Conservation (phyloP, 2,329 filamentous ascomycete species). For the Helminthosporium solani region DNA sequence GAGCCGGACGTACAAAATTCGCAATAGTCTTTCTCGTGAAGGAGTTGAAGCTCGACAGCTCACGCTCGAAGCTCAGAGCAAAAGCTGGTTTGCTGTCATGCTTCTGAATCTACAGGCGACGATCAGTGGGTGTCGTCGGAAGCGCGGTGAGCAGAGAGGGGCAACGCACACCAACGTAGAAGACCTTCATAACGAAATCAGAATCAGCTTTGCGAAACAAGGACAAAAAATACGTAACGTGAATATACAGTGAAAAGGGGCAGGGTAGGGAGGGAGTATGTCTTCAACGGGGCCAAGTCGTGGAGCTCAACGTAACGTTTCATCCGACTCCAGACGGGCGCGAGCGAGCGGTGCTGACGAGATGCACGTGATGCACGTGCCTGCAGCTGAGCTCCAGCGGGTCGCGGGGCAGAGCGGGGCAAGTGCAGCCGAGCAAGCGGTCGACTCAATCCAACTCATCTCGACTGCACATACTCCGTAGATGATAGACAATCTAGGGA, state of each 20-base stretch:
- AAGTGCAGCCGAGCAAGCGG: not conserved
- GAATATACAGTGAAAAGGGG: not conserved
- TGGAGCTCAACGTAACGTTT: not conserved
- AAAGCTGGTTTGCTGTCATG: constrained; percentile 73
- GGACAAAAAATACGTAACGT: not conserved
- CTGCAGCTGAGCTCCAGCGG: not conserved
- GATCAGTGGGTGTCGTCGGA: constrained; percentile 13
- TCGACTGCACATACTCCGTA: not conserved
- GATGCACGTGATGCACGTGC: not conserved
- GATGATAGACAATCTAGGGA: no score
- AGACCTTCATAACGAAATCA: constrained; percentile 62
- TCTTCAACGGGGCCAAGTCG: no score
- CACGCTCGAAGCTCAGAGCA: constrained; percentile 75
- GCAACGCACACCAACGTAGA: constrained; percentile 76
- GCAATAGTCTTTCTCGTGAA: constrained; percentile 62
- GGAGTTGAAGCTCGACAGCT: constrained; percentile 74
- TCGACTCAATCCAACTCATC: not conserved
- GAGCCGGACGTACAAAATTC: constrained; percentile 32
- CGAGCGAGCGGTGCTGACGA: not conserved
- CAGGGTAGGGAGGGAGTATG: not conserved
- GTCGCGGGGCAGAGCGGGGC: not conserved
- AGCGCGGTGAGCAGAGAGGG: constrained; percentile 17
- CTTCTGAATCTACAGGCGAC: constrained; percentile 66
- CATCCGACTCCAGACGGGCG: not conserved
- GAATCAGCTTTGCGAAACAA: not conserved